Evolutionary conservation across 78 protist species (phyloP).

Genomic region (Dictyostelium brefeldianum): DNA sequence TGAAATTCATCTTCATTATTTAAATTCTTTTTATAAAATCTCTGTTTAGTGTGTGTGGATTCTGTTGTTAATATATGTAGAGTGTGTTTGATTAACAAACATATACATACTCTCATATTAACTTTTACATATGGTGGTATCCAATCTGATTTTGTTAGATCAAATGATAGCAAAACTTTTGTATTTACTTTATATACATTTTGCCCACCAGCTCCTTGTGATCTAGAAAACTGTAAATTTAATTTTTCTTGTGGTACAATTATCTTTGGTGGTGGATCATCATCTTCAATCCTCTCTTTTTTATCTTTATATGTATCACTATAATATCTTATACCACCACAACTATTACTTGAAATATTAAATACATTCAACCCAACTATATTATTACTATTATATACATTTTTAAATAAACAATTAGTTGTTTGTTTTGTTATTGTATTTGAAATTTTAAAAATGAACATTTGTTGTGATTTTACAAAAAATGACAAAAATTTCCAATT

Average conservation of each 20-base stretch:
- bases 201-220: constrained; percentile 84
- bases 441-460: too few species aligned
- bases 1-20: constrained; percentile 57
- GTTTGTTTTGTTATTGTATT: too few species aligned
- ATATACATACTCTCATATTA: constrained; percentile 14
- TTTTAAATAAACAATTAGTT: too few species aligned
- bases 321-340: background rate
- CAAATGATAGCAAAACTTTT: constrained; percentile 63
- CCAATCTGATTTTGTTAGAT: constrained; percentile 64
- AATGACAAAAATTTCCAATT: background rate
- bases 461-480: too few species aligned
- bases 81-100: too few species aligned
- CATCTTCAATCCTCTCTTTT: background rate
- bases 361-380: too few species aligned
- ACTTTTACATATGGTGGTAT: constrained; percentile 46
- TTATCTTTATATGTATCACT: constrained; percentile 1
- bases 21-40: constrained; percentile 8
- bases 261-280: constrained; percentile 18
- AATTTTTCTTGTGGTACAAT: constrained; percentile 57
- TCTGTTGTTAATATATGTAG: too few species aligned
- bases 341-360: too few species aligned
- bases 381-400: too few species aligned
- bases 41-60: too few species aligned
- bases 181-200: constrained; percentile 84
- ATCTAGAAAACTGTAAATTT: constrained; percentile 41